A percentile compares a stretch with the other conserved stretches of the same genome.
These are phyloP conservation scores for Xylariaceae sp. DNA, from an alignment of 2,329 filamentous ascomycete genomes.

Conservation along the genomic window DNA sequence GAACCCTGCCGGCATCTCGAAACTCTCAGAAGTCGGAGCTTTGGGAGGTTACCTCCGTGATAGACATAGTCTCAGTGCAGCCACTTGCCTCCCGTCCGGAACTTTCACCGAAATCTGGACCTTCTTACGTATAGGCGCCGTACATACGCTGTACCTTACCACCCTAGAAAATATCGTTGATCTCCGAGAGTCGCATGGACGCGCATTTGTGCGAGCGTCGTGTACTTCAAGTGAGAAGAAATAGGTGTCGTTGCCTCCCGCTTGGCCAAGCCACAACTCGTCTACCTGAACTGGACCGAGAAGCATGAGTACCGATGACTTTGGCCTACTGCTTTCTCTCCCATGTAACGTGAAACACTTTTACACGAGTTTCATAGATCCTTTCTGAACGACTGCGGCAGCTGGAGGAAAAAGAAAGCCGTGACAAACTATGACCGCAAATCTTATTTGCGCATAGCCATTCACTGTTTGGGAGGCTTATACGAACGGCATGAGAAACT, in stretches of 20 bases:
- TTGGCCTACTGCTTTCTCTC: background rate
- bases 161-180: background rate
- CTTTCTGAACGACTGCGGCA: background rate
- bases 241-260: conserved; percentile 5
- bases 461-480: background rate
- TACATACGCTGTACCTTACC: background rate
- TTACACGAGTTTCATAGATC: background rate
- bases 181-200: conserved; percentile 15
- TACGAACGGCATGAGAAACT: background rate
- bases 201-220: conserved; percentile 1
- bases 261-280: background rate
- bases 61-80: background rate
- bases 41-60: background rate
- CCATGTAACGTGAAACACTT: background rate
- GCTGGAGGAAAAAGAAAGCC: background rate
- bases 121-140: background rate
- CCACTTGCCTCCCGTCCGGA: background rate
- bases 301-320: background rate
- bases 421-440: background rate
- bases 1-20: background rate
- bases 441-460: background rate
- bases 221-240: background rate
- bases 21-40: background rate
- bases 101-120: background rate
- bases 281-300: background rate